These are phyloP conservation scores for Arachnopeziza araneosa DNA, from an alignment of 2,329 filamentous ascomycete genomes.

Conservation along the genomic window DNA sequence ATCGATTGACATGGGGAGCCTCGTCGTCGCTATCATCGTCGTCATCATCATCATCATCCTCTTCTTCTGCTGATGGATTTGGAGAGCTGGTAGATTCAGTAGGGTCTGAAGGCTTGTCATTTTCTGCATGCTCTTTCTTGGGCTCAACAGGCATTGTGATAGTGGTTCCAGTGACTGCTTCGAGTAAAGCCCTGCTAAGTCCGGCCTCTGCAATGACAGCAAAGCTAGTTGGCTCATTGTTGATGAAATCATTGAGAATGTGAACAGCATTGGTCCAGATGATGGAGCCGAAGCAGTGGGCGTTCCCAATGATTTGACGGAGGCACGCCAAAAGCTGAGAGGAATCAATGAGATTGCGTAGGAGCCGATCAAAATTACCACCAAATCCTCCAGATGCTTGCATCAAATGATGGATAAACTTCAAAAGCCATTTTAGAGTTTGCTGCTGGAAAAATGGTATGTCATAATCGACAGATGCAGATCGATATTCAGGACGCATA, in stretches of 20 bases:
- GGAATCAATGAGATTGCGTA: constrained; percentile 92
- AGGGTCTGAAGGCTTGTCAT: constrained; percentile 27
- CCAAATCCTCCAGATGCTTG: constrained; percentile 62
- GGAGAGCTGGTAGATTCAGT: constrained; percentile 24
- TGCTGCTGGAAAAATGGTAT: constrained; percentile 93
- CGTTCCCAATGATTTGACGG: constrained; percentile 74
- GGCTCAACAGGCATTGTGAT: constrained; percentile 29
- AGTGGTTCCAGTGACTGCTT: constrained; percentile 62
- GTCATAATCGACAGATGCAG: constrained; percentile 82
- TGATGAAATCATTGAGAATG: constrained; percentile 92
- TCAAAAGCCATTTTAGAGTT: constrained; percentile 87
- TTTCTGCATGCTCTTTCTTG: constrained; percentile 15
- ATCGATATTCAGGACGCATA: constrained; percentile 66
- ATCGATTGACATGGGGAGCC: constrained; percentile 45
- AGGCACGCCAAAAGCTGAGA: constrained; percentile 76
- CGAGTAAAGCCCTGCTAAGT: constrained; percentile 78
- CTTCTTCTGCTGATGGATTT: constrained; percentile 6
- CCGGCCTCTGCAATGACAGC: constrained; percentile 92
- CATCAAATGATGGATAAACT: constrained; percentile 96
- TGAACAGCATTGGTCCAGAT: constrained; percentile 95
- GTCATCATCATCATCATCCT: constrained; percentile 30
- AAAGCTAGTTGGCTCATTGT: constrained; percentile 97
- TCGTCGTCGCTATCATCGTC: constrained; percentile 36
- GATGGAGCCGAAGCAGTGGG: constrained; percentile 76
- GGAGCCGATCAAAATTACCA: constrained; percentile 80